phyloP scores from a whole-genome alignment of 73 alveolate genomes.

The Paramecium sonneborni region DNA sequence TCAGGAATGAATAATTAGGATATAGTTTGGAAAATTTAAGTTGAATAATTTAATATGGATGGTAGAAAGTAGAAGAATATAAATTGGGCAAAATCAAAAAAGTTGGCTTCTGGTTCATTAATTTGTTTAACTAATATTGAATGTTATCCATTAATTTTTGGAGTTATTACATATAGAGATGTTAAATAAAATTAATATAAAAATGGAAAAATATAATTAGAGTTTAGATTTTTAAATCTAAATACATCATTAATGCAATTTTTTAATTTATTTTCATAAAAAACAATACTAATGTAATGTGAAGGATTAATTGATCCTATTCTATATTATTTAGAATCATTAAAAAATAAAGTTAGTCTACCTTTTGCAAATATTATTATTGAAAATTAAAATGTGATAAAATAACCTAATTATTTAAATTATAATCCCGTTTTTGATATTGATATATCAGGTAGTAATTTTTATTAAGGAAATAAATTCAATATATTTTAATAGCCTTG shows the following conservation, averaged over 20 bases:
- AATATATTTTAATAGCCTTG: not conserved
- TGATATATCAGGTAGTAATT: not conserved
- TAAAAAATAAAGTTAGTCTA: not conserved
- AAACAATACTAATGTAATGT: not conserved
- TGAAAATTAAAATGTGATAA: not conserved
- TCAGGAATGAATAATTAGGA: not conserved
- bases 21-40: not conserved
- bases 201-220: not conserved
- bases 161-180: not conserved
- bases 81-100: not conserved
- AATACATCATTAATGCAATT: not conserved
- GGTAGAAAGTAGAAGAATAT: not conserved
- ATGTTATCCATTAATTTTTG: not conserved
- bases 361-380: slow-evolving; percentile 12
- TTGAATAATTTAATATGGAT: not conserved
- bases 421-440: not conserved
- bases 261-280: not conserved
- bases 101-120: not conserved
- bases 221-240: not conserved
- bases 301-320: not conserved
- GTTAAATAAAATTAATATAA: not conserved
- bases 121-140: not conserved
- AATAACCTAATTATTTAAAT: not conserved
- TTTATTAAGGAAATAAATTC: not conserved
- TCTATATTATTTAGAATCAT: not conserved